Evolutionary conservation across 2,329 filamentous ascomycete genomes (phyloP).

Genomic region (Coniochaeta sp.): DNA sequence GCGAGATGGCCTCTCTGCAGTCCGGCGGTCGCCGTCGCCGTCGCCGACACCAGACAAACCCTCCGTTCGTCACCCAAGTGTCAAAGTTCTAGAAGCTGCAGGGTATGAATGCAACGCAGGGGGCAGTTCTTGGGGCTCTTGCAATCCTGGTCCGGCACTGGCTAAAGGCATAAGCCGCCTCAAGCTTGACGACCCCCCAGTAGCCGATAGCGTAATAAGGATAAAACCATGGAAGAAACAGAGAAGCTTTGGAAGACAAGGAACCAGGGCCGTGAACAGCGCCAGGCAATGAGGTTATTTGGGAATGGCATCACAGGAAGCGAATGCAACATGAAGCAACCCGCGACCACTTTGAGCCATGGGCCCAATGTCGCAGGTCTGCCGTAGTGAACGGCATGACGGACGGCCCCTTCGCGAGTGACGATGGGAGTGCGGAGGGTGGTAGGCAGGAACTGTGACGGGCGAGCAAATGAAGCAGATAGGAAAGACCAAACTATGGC

Average conservation of each 20-base stretch:
- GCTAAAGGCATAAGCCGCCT: constrained; percentile 5
- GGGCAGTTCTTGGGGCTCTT: not conserved
- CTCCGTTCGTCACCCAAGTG: not conserved
- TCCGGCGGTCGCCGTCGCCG: not conserved
- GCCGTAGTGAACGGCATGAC: not conserved
- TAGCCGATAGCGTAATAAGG: constrained; percentile 3
- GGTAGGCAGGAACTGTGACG: too few species aligned
- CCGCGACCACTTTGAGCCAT: not conserved
- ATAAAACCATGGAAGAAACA: constrained; percentile 4
- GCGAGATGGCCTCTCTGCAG: not conserved
- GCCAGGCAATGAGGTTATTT: not conserved
- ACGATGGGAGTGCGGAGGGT: not conserved
- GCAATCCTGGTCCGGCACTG: constrained; percentile 1
- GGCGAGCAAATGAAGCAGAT: constrained; percentile 10
- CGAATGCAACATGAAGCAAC: not conserved
- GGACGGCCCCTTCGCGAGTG: not conserved
- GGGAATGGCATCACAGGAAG: not conserved
- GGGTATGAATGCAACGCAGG: not conserved
- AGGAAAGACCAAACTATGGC: constrained; percentile 14
- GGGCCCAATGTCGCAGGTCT: not conserved
- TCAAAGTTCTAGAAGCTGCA: not conserved
- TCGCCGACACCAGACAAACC: not conserved
- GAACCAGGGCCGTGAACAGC: not conserved
- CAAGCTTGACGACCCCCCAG: constrained; percentile 5
- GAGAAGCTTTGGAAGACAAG: not conserved